Percentiles rank a stretch among this genome's conserved stretches.
These are phyloP conservation scores for Millerago galiae DNA, from an alignment of 805 yeast genomes.

Conservation along the genomic window DNA sequence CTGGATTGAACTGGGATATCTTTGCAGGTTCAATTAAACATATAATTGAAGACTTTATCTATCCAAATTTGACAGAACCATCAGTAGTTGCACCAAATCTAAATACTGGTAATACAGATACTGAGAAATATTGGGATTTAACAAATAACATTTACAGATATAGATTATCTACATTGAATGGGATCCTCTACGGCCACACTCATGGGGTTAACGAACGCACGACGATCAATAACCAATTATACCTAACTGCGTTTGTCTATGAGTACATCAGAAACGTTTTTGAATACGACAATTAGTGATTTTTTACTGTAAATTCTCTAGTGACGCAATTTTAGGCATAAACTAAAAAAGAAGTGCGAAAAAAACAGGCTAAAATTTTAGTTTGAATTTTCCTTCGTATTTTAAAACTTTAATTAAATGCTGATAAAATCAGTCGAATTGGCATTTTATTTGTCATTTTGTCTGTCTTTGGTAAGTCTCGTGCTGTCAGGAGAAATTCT, in stretches of 20 bases:
- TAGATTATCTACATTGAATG: constrained; percentile 7
- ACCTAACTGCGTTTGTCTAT: constrained; percentile 14
- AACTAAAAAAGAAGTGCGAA: too few relatives aligned
- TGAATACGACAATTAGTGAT: constrained; percentile 9
- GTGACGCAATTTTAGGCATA: too few relatives aligned
- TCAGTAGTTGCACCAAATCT: constrained; percentile 11
- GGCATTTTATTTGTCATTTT: too few relatives aligned
- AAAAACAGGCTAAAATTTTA: too few relatives aligned
- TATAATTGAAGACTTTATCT: constrained; percentile 46
- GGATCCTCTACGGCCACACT: constrained; percentile 7
- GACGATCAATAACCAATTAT: constrained; percentile 13
- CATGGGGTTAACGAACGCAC: constrained; percentile 18
- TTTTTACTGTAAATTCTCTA: too few relatives aligned
- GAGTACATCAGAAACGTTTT: constrained; percentile 13
- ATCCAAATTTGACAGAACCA: constrained; percentile 5
- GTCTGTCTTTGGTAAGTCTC: too few relatives aligned
- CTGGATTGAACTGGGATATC: constrained; percentile 42
- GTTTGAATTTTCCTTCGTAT: too few relatives aligned
- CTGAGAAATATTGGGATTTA: constrained; percentile 12
- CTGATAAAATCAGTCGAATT: too few relatives aligned
- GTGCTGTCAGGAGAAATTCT: too few relatives aligned
- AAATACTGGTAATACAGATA: constrained; percentile 15
- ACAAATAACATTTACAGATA: constrained; percentile 17
- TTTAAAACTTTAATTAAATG: too few relatives aligned
- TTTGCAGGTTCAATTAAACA: constrained; percentile 60